A percentile compares a stretch with the other conserved stretches of the same genome.
These are phyloP conservation scores for Truncatella angustata DNA, from an alignment of 2,329 filamentous ascomycete genomes.

Conservation along the genomic window DNA sequence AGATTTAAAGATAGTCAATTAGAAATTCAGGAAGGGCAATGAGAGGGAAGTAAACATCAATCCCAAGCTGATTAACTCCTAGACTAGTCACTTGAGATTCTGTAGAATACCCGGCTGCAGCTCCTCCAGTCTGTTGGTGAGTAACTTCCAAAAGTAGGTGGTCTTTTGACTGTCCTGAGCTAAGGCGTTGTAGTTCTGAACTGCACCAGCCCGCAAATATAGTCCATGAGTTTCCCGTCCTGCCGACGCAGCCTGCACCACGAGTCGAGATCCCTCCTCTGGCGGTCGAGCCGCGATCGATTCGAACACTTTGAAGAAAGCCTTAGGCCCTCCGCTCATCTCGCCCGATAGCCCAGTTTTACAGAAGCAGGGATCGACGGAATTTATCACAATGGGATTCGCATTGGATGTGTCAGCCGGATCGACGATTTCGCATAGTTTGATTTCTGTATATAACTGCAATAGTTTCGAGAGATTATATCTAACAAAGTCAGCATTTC, in stretches of 20 bases:
- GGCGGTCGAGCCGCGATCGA: constrained; percentile 15
- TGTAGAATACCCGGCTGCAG: not conserved
- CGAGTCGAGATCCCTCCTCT: constrained; percentile 15
- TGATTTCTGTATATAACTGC: constrained; percentile 13
- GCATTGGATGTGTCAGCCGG: constrained; percentile 2
- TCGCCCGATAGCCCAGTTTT: constrained; percentile 15
- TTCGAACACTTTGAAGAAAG: constrained; percentile 13
- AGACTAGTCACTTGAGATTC: not conserved
- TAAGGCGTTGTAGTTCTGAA: constrained; percentile 13
- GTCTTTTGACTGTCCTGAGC: constrained; percentile 12
- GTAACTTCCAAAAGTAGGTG: not conserved
- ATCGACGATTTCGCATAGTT: constrained; percentile 10
- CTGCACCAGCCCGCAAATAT: constrained; percentile 16
- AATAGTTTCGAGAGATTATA: constrained; percentile 20
- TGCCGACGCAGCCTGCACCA: constrained; percentile 16
- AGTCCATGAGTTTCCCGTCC: constrained; percentile 16
- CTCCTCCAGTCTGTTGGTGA: not conserved
- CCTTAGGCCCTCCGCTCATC: not conserved
- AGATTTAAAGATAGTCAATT: too few relatives aligned
- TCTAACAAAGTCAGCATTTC: not conserved
- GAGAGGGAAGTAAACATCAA: too few relatives aligned
- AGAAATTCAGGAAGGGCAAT: too few relatives aligned
- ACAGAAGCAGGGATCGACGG: constrained; percentile 20
- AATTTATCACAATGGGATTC: constrained; percentile 19
- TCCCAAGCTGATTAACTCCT: too few relatives aligned